Evolutionary conservation across 2,329 filamentous ascomycete species (phyloP).

Genomic region (Arthroderma sp.): DNA sequence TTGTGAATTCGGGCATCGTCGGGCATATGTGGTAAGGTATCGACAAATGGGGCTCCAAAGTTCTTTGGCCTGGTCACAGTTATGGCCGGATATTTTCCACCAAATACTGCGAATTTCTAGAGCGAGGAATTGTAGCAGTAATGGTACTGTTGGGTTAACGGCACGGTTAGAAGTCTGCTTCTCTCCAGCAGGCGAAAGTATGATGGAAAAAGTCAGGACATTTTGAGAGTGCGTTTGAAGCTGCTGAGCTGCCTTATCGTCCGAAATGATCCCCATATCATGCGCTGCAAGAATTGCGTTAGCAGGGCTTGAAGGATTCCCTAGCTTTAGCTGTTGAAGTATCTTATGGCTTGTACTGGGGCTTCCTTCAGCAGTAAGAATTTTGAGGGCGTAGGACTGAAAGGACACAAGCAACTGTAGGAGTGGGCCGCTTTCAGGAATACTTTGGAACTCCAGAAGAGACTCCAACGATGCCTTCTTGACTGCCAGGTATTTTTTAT

Average conservation of each 20-base stretch:
- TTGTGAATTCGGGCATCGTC: slow-evolving; percentile 25
- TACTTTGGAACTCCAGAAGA: slow-evolving; percentile 1
- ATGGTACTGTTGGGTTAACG: slow-evolving; percentile 21
- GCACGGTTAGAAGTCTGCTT: slow-evolving; percentile 11
- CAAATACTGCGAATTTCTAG: slow-evolving; percentile 32
- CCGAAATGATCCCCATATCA: slow-evolving; percentile 24
- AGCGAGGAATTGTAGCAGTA: slow-evolving; percentile 33
- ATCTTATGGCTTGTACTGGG: slow-evolving; percentile 24
- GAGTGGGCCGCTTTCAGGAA: slow-evolving; percentile 5
- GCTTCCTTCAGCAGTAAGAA: slow-evolving; percentile 27
- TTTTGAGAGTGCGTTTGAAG: slow-evolving; percentile 35
- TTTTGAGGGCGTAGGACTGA: slow-evolving; percentile 31
- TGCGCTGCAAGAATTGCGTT: slow-evolving; percentile 30
- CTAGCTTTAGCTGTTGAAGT: slow-evolving; percentile 22
- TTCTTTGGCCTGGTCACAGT: slow-evolving; percentile 32
- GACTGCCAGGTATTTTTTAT: background rate
- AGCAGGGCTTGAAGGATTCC: slow-evolving; percentile 28
- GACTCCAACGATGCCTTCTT: slow-evolving; percentile 19
- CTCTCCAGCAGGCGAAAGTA: slow-evolving; percentile 12
- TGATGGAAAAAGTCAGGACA: slow-evolving; percentile 25
- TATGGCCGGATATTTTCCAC: slow-evolving; percentile 33
- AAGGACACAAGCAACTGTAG: slow-evolving; percentile 19
- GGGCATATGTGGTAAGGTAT: slow-evolving; percentile 28
- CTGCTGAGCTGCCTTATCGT: slow-evolving; percentile 33
- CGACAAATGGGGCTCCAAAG: slow-evolving; percentile 34